Percentiles rank a stretch among this genome's conserved stretches.
These are phyloP conservation scores for Seminavis robusta DNA, from an alignment of 108 stramenopile species.

Conservation along the genomic window DNA sequence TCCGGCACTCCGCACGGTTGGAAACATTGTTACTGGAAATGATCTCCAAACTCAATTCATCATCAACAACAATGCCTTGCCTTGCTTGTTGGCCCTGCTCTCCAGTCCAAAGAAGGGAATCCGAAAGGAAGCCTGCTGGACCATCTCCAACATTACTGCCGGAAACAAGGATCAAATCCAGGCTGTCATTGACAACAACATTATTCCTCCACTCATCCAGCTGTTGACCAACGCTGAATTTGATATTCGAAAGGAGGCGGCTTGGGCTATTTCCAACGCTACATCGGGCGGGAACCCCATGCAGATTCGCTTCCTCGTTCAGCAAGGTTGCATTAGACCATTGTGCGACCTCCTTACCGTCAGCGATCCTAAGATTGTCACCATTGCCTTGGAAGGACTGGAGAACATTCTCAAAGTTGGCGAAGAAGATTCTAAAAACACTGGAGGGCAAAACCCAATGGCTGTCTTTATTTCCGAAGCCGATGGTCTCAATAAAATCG, in stretches of 20 bases:
- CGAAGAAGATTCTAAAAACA: constrained; percentile 82
- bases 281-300: constrained; percentile 93
- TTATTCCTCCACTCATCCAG: constrained; percentile 94
- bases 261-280: constrained; percentile 98
- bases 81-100: constrained; percentile 90
- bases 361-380: constrained; percentile 94
- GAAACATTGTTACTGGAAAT: constrained; percentile 98
- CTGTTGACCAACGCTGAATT: constrained; percentile 92
- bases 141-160: constrained; percentile 98
- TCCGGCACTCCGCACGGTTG: constrained; percentile 96
- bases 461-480: constrained; percentile 89
- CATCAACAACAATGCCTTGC: constrained; percentile 93
- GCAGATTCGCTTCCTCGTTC: constrained; percentile 94
- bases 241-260: constrained; percentile 98
- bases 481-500: constrained; percentile 91
- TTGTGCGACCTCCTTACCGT: constrained; percentile 89
- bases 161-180: constrained; percentile 98
- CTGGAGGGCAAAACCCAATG: constrained; percentile 85
- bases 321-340: constrained; percentile 93
- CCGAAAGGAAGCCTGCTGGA: constrained; percentile 99
- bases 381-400: constrained; percentile 95
- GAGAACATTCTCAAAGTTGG: constrained; percentile 98
- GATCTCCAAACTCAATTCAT: constrained; percentile 95
- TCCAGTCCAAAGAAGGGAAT: constrained; percentile 95
- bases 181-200: constrained; percentile 92